A percentile compares a stretch with the other conserved stretches of the same genome.
Conservation (phyloP, 805 yeast genomes). For the Cyberlindnera nakhonratchasimensis region DNA sequence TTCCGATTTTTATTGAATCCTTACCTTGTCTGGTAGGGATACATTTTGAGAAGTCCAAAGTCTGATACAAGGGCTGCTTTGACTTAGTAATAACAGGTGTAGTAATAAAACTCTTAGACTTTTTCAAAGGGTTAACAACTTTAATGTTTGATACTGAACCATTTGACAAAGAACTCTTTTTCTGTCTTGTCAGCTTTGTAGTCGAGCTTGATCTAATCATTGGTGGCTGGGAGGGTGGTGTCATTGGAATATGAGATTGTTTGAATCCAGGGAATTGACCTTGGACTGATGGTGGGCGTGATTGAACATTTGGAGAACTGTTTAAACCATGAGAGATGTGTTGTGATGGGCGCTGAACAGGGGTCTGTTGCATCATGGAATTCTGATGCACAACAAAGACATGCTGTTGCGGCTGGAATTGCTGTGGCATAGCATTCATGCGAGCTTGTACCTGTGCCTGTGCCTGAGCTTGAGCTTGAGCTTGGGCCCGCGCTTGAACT, state of each 20-base stretch:
- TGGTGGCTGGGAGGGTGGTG: slow-evolving; percentile 15
- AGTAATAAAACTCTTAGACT: slow-evolving; percentile 25
- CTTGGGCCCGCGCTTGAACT: slow-evolving; percentile 7
- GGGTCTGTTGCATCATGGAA: slow-evolving; percentile 5
- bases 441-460: slow-evolving; percentile 3
- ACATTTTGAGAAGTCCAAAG: slow-evolving; percentile 26
- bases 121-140: slow-evolving; percentile 14
- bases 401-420: slow-evolving; percentile 12
- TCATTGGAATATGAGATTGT: slow-evolving; percentile 6
- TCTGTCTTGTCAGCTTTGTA: slow-evolving; percentile 21
- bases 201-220: slow-evolving; percentile 23
- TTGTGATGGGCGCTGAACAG: slow-evolving; percentile 26
- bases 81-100: slow-evolving; percentile 1
- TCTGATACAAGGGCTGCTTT: slow-evolving; percentile 20
- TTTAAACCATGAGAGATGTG: slow-evolving; percentile 1
- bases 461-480: slow-evolving; percentile 6
- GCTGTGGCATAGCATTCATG: slow-evolving; percentile 10
- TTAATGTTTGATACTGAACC: slow-evolving; percentile 1
- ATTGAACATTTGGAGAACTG: not conserved
- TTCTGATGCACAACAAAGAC: slow-evolving; percentile 1
- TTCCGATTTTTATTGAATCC: not conserved
- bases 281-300: not conserved
- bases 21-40: not conserved
- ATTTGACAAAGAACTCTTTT: slow-evolving; percentile 20
- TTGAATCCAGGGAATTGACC: not conserved